These are phyloP conservation scores for Yarrowia osloensis DNA, from an alignment of 805 yeast genomes.

Conservation along the genomic window DNA sequence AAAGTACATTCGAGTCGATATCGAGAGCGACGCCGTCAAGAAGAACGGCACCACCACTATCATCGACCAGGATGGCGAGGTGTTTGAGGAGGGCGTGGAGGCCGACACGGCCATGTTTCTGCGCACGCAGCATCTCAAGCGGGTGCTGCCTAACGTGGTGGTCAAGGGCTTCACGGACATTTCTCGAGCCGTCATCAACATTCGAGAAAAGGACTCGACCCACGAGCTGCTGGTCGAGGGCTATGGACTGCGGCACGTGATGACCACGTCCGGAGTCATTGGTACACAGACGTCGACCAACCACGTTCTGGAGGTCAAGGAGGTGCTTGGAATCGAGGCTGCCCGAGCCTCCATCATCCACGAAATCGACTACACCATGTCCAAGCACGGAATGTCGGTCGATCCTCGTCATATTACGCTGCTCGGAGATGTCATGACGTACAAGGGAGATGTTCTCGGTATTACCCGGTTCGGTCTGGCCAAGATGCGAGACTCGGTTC, in stretches of 20 bases:
- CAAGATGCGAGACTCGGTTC: constrained; percentile 96
- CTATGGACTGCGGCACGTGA: constrained; percentile 91
- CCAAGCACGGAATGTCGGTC: constrained; percentile 99
- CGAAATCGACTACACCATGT: constrained; percentile 97
- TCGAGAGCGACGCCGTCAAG: constrained; percentile 52
- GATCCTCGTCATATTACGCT: constrained; percentile 99
- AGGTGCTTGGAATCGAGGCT: constrained; percentile 95
- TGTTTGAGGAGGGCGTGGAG: constrained; percentile 36
- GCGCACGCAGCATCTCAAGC: constrained; percentile 84
- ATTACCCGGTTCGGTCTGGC: constrained; percentile 97
- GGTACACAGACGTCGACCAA: constrained; percentile 87
- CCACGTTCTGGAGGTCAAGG: constrained; percentile 85
- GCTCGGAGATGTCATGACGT: constrained; percentile 97
- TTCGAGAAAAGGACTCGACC: constrained; percentile 78
- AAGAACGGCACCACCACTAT: constrained; percentile 48
- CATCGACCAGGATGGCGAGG: constrained; percentile 40
- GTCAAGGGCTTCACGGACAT: constrained; percentile 92
- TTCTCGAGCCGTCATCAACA: constrained; percentile 94
- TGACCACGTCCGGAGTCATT: constrained; percentile 96
- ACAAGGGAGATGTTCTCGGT: constrained; percentile 97
- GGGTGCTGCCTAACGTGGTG: constrained; percentile 82
- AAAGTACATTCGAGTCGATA: constrained; percentile 64
- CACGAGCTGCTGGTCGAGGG: constrained; percentile 94
- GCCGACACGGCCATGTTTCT: constrained; percentile 63
- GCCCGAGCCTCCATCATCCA: constrained; percentile 90